Percentiles rank a stretch among this genome's conserved stretches.
These are phyloP conservation scores for Carex littledalei DNA, from an alignment of 176 grass and related monocot species.

Conservation along the genomic window DNA sequence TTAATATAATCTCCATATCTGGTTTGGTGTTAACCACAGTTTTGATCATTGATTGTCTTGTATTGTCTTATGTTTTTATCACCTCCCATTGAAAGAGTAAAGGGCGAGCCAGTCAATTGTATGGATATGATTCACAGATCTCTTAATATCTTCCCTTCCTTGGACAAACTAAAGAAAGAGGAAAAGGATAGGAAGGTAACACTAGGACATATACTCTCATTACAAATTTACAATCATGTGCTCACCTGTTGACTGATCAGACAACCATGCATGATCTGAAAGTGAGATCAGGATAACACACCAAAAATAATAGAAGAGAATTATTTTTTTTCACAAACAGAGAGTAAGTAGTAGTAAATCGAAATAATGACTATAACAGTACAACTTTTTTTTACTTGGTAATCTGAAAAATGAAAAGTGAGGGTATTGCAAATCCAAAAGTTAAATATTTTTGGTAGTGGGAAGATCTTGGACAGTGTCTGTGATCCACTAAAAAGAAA, in stretches of 20 bases:
- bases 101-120: not conserved
- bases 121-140: not conserved
- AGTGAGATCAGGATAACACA: not conserved
- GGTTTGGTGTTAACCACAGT: not conserved
- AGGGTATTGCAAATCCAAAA: not conserved
- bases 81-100: not conserved
- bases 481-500: not conserved
- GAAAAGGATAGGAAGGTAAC: not conserved
- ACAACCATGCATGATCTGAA: not conserved
- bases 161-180: not conserved
- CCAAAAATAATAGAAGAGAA: not conserved
- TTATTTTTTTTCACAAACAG: not conserved
- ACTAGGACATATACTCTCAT: not conserved
- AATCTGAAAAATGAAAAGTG: not conserved
- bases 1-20: not conserved
- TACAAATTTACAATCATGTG: not conserved
- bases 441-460: not conserved
- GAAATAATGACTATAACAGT: not conserved
- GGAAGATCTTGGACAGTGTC: not conserved
- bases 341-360: not conserved
- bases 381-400: not conserved
- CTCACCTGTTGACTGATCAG: not conserved
- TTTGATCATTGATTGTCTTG: not conserved
- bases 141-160: not conserved
- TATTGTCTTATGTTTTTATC: not conserved